Evolutionary conservation across 495 filamentous ascomycete species (phyloP), one percentile per base, ranked within the genome.

Genomic region (Lepraria neglecta): DNA sequence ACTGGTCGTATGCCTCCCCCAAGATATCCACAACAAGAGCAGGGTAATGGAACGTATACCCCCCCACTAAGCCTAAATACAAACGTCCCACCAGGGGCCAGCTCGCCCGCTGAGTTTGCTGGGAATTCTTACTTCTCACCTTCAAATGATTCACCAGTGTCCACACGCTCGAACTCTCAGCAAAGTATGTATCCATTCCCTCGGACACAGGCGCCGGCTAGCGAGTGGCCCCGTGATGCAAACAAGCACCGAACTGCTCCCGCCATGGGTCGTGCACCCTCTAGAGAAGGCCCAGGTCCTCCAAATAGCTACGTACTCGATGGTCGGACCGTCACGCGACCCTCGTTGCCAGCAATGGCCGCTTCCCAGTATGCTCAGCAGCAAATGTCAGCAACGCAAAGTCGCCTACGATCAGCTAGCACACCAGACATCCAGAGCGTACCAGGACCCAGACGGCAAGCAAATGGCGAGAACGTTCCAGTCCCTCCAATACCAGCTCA

Each of bases 101-200:
- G 73, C 70, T 77, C 80, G 58, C 74, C 86, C 30, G 70, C 71
- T 50, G 81, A 85, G 60, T 72, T 77, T 59, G 69, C 74, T 61
- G 79, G 80, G 30, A 84, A 87, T 52, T 96, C 91, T 9, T 97
- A 96, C 70, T 98, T 98, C 71, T 97, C 92, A 1, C 94, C 94
- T 1, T 81, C 84, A 11, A 82, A 80, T 14, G 91, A 97, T 60
- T 92, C 91, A 1, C 91, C 94, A 21, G 82, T 80, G 14, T 95
- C 90, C 2, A 87, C 87, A 6, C 82, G 92, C 51, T 90, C 90
- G 9, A 95, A 88, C 73, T 94, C 89, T 57, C 82, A 84, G 53
- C 82, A 83, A 3, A 79, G 78, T 40, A 79, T 82, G 62, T 92
- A 87, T 68, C 83, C 85, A 7, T 96, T 95, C 69, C 85, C 92